Base-by-base conservation (phyloP, 768 basidiomycete genomes). In the Russula foetens region DNA sequence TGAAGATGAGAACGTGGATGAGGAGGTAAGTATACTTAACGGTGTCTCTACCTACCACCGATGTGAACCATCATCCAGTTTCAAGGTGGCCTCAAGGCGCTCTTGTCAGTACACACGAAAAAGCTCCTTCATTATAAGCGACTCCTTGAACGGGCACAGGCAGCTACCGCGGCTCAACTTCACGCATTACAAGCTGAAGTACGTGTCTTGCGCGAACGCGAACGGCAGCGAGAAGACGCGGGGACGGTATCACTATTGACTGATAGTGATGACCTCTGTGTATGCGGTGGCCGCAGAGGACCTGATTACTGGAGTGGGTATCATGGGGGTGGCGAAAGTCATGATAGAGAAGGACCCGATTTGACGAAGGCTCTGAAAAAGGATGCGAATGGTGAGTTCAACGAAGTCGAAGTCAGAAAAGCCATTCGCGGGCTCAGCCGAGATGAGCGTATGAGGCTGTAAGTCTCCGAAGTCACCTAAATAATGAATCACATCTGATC, bases 121-220 rank as follows among this genome's bases (percentile, higher is more conserved):
- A 88, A 88, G 66, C 79, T 91, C 15, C 78, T 84, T 17, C 82
- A 85, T 59, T 87, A 89, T 72, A 92, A 86, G 68, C 81, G 90
- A 1, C 77, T 93, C 1, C 79, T 93, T 14, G 90, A 93, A 65
- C 85, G 86, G 43, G 80, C 89, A 0, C 92, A 93, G 66, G 83
- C 86, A 2, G 83, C 84, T 9, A 79, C 86, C 1, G 88, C 90
- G 0, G 85, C 90, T 1, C 92, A 93, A 67, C 75, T 92, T 2
- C 90, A 93, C 67, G 90, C 92, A 0, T 75, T 94, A 1, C 90
- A 92, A 72, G 90, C 90, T 2, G 89, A 93, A 68, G 76, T 91
- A 3, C 77, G 83, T 14, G 75, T 89, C 28, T 75, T 92, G 31
- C 82, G 86, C 14, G 78, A 79, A 51, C 73, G 71, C 24, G 72